A percentile compares a stretch with the other conserved stretches of the same genome.
Conservation (phyloP, 805 yeast genomes). For the Myxozyma nipponensis region DNA sequence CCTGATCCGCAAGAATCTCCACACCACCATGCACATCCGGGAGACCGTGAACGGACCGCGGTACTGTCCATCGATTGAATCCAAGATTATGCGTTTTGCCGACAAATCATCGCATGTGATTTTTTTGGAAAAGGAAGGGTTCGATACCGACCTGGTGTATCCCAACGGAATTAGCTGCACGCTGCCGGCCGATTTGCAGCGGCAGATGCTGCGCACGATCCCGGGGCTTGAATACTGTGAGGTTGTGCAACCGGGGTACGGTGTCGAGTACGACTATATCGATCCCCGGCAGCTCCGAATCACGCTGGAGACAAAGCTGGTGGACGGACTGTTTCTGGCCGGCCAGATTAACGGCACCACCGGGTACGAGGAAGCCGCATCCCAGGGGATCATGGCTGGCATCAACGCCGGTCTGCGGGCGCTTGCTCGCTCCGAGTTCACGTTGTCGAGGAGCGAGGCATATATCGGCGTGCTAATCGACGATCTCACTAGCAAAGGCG, state of each 20-base stretch:
- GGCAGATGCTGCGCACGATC: slow-evolving; percentile 64
- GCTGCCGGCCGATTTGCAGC: slow-evolving; percentile 92
- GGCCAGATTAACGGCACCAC: slow-evolving; percentile 99
- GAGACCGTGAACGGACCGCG: slow-evolving; percentile 96
- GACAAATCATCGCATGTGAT: slow-evolving; percentile 73
- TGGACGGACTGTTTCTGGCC: slow-evolving; percentile 78
- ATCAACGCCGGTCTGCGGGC: slow-evolving; percentile 78
- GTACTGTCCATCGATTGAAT: slow-evolving; percentile 94
- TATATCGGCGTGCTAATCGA: slow-evolving; percentile 90
- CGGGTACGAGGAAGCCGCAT: slow-evolving; percentile 98
- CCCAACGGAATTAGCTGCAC: slow-evolving; percentile 97
- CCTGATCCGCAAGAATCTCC: slow-evolving; percentile 62
- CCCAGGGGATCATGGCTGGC: slow-evolving; percentile 95
- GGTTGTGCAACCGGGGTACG: slow-evolving; percentile 96
- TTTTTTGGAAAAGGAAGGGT: slow-evolving; percentile 97
- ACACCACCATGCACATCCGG: slow-evolving; percentile 81
- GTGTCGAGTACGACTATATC: slow-evolving; percentile 96
- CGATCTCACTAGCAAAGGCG: slow-evolving; percentile 92
- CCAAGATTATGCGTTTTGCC: slow-evolving; percentile 76
- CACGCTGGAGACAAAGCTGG: slow-evolving; percentile 76
- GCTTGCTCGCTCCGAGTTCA: slow-evolving; percentile 44
- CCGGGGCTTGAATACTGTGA: slow-evolving; percentile 83
- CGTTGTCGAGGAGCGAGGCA: slow-evolving; percentile 72
- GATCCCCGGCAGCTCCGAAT: slow-evolving; percentile 82
- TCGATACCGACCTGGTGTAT: slow-evolving; percentile 79